A percentile compares a stretch with the other conserved stretches of the same genome.
Evolutionary conservation across 2,329 filamentous ascomycete genomes (phyloP).

Genomic region (Pseudogymnoascus sp.): DNA sequence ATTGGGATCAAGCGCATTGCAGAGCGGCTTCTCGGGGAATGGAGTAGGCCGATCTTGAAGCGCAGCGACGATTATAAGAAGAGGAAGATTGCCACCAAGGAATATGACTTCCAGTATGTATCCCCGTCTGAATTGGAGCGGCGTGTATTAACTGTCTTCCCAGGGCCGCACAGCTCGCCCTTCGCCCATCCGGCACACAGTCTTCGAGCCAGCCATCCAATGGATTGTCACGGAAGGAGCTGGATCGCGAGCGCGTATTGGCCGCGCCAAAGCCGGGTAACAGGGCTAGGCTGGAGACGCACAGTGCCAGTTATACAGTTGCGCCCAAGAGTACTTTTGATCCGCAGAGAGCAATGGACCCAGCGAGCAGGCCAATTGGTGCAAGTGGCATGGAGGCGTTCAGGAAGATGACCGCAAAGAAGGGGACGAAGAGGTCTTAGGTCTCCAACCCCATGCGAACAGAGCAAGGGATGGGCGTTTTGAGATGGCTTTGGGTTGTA

Average conservation of each 20-base stretch:
- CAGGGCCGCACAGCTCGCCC: slow-evolving; percentile 28
- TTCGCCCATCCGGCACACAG: slow-evolving; percentile 25
- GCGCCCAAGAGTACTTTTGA: slow-evolving; percentile 51
- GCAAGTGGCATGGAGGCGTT: slow-evolving; percentile 58
- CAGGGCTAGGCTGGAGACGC: slow-evolving; percentile 41
- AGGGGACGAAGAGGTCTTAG: slow-evolving; percentile 42
- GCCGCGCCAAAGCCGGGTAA: slow-evolving; percentile 44
- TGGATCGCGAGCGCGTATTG: slow-evolving; percentile 49
- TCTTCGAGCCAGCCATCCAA: slow-evolving; percentile 23
- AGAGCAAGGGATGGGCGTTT: neutral
- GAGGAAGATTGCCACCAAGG: slow-evolving; percentile 56
- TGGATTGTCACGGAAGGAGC: slow-evolving; percentile 24
- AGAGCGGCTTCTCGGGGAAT: slow-evolving; percentile 85
- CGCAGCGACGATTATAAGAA: slow-evolving; percentile 93
- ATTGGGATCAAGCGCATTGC: slow-evolving; percentile 86
- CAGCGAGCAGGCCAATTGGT: slow-evolving; percentile 47
- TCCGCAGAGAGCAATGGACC: slow-evolving; percentile 41
- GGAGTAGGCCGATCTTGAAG: slow-evolving; percentile 90
- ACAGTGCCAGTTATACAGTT: slow-evolving; percentile 29
- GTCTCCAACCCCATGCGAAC: neutral
- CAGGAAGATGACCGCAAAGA: slow-evolving; percentile 56
- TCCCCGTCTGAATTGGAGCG: neutral
- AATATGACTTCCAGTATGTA: slow-evolving; percentile 56
- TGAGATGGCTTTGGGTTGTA: neutral
- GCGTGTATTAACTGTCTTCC: slow-evolving; percentile 11